Percentiles rank a stretch among this genome's conserved stretches.
phyloP scores from a whole-genome alignment of 2,329 filamentous ascomycete genomes.

The Fusarium tanahbumbuense region DNA sequence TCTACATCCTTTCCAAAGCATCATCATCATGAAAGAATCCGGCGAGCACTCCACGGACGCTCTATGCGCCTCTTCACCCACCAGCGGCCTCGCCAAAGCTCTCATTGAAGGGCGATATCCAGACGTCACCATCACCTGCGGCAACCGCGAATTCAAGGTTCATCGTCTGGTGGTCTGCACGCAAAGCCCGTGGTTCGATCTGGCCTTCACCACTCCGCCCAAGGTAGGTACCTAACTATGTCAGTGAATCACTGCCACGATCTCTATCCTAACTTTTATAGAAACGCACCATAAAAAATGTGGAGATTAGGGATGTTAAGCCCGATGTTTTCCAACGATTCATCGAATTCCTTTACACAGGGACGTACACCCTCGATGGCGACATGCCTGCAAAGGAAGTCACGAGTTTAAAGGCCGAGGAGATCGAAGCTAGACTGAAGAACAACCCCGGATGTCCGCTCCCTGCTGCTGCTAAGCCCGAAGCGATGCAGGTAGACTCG shows the following conservation, averaged over 20 bases:
- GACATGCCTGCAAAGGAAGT: not conserved
- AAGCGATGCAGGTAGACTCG: not conserved
- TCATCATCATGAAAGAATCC: not conserved
- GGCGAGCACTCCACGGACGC: not conserved
- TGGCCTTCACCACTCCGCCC: conserved; percentile 44
- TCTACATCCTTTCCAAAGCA: not conserved
- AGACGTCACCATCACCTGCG: conserved; percentile 51
- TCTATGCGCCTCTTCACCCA: conserved; percentile 6
- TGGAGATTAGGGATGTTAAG: conserved; percentile 49
- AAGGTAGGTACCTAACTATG: conserved; percentile 30
- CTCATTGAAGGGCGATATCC: conserved; percentile 41
- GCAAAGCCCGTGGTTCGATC: conserved; percentile 50
- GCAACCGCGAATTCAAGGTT: conserved; percentile 45
- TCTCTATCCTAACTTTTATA: not conserved
- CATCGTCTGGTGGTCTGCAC: conserved; percentile 52
- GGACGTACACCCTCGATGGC: conserved; percentile 32
- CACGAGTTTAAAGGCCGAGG: not conserved
- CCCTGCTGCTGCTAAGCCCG: not conserved
- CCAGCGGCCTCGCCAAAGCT: not conserved
- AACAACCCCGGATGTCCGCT: conserved; percentile 8
- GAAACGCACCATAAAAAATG: not conserved
- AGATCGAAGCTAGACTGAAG: conserved; percentile 17
- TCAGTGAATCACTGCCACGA: not conserved
- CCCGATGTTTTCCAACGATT: conserved; percentile 44
- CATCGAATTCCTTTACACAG: conserved; percentile 51